Base-by-base conservation (phyloP, 148 eudicot genomes). In the Silene latifolia region DNA sequence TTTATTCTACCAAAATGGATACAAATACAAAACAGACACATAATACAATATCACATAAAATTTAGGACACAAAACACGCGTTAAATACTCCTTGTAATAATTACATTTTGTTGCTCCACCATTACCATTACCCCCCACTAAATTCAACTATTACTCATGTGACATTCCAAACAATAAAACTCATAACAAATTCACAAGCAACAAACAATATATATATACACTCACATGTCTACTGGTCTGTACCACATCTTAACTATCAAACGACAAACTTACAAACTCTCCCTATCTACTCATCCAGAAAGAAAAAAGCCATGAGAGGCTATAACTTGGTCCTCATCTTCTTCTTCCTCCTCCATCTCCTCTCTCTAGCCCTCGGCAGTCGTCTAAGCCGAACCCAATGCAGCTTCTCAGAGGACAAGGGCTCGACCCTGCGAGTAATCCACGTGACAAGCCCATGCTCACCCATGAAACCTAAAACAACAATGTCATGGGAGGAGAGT, bases 361-460 rank as follows among this genome's bases (percentile, higher is more conserved):
- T 77, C 73, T 25, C 74, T 11, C 70, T 79, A 57, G 47, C 82
- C 72, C 21, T 44, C 76, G 57, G 57, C 32, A 25, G 60, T 60
- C 27, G 63, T 60, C 54, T 15, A 23, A 13, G 66, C 72, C 54
- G 54, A 47, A 13, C 53, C 63, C 63, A 70, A 29, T 80, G 79
- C 44, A 51, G 32, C 64, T 42, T 72, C 46, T 71, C 77, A 27
- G 78, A 81, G 0, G 83, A 87, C 74, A 73, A 44, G 2, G 85
- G 76, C 58, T 81, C 86, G 53, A 87, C 86, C 83, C 93, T 93
- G 20, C 74, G 72, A 62, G 74, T 93, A 65, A 47, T 84, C 87
- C 93, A 91, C 65, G 77, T 82, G 15, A 67, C 78, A 72, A 87
- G 89, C 90, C 89, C 89, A 29, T 88, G 92, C 79, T 88, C 90